Evolutionary conservation across 306 rosid genomes (phyloP), one percentile per base, ranked within the genome.

Genomic region (Lathyrus sativus): DNA sequence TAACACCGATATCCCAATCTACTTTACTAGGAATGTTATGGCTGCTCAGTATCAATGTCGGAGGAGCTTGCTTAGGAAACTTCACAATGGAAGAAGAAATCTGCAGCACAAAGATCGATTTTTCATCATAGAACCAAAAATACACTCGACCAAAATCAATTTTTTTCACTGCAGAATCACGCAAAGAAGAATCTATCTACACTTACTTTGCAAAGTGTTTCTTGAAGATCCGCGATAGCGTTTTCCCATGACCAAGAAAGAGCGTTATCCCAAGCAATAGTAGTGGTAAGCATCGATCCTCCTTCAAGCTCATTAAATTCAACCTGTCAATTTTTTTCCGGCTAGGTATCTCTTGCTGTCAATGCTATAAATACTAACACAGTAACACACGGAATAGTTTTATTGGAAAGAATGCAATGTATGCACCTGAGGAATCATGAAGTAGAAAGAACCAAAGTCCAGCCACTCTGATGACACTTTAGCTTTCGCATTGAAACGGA

Each of bases 231-330:
- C 63, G 70, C 66, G 80, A 90, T 41, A 9, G 99, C 96, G 28
- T 74, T 80, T 74, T 44, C 80, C 89, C 92, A 86, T 41, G 88
- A 80, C 81, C 90, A 84, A 43, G 92, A 88, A 69, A 91, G 91
- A 62, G 85, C 74, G 66, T 81, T 29, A 66, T 93, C 99, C 99
- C 99, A 93, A 3, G 97, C 99, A 81, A 90, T 74, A 72, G 91
- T 88, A 44, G 85, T 67, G 22, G 92, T 91, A 35, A 93, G 93
- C 81, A 93, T 78, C n/a, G 92, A 93, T 72, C 78, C 78, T 60
- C 81, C 88, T 80, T 90, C 89, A 67, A 93, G 86, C 86, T 93
- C 99, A 79, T 90, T 85, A 69, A 93, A 85, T 77, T 93, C 98
- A 76, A 93, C 91, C 98, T 93, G 91, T 80, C 86, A 88, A 67